phyloP scores from a whole-genome alignment of 139 green algal genomes.

The Diplosphaera chodatii region DNA sequence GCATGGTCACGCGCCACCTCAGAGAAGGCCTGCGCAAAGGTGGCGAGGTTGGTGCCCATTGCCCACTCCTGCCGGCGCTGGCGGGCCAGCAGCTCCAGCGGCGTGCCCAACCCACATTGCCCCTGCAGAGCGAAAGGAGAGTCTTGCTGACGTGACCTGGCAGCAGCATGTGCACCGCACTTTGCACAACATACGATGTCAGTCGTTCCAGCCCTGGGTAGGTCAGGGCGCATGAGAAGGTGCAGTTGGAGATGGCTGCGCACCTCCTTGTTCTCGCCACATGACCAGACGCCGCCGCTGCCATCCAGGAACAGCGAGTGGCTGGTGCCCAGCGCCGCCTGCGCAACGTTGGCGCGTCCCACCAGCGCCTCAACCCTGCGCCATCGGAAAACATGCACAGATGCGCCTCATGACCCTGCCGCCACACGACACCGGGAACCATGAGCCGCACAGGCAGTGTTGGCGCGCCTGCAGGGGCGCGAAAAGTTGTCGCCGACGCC shows the following conservation, averaged over 20 bases:
- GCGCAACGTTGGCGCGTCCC: slow-evolving; percentile 28
- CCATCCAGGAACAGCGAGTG: slow-evolving; percentile 61
- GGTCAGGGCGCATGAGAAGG: too few relatives aligned
- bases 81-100: slow-evolving; percentile 40
- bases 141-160: too few relatives aligned
- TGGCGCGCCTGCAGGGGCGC: slow-evolving; percentile 17
- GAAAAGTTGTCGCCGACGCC: slow-evolving; percentile 27
- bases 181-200: too few relatives aligned
- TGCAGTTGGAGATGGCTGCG: too few relatives aligned
- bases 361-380: slow-evolving; percentile 47
- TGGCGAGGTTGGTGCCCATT: slow-evolving; percentile 1
- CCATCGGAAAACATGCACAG: too few relatives aligned
- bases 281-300: slow-evolving; percentile 35
- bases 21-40: slow-evolving; percentile 8
- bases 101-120: slow-evolving; percentile 50
- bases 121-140: too few relatives aligned
- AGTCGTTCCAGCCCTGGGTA: too few relatives aligned
- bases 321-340: slow-evolving; percentile 42
- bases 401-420: too few relatives aligned
- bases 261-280: slow-evolving; percentile 54
- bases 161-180: too few relatives aligned
- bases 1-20: neutral
- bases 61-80: slow-evolving; percentile 42
- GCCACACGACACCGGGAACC: too few relatives aligned
- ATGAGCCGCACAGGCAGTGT: too few relatives aligned